Percentiles rank a stretch among this genome's conserved stretches.
phyloP scores from a whole-genome alignment of 2,329 filamentous ascomycete genomes.

The Monilinia polystroma region DNA sequence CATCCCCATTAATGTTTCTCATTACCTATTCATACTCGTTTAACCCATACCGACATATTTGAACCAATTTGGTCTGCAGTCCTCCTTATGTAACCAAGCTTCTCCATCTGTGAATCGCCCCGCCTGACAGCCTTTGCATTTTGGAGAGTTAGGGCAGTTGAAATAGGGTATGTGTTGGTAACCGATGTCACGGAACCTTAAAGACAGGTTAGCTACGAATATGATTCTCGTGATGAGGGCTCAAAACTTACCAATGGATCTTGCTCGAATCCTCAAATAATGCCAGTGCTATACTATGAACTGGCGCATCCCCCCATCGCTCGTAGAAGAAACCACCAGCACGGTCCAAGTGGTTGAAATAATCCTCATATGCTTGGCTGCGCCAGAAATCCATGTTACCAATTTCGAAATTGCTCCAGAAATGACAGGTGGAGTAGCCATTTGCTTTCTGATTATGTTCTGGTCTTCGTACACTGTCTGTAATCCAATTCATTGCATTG shows the following conservation, averaged over 20 bases:
- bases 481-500: slow-evolving; percentile 85
- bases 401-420: slow-evolving; percentile 99
- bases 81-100: slow-evolving; percentile 79
- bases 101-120: slow-evolving; percentile 89
- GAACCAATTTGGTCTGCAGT: slow-evolving; percentile 96
- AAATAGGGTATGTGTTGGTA: slow-evolving; percentile 99
- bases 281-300: slow-evolving; percentile 90
- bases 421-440: slow-evolving; percentile 97
- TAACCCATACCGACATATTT: slow-evolving; percentile 84
- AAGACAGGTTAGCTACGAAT: slow-evolving; percentile 14
- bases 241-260: slow-evolving; percentile 76
- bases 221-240: slow-evolving; percentile 2
- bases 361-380: slow-evolving; percentile 85
- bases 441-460: slow-evolving; percentile 78
- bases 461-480: slow-evolving; percentile 72
- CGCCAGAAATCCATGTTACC: slow-evolving; percentile 92
- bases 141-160: slow-evolving; percentile 96
- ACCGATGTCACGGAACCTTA: slow-evolving; percentile 96
- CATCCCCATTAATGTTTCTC: neutral
- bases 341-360: slow-evolving; percentile 91
- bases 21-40: neutral
- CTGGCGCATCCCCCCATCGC: slow-evolving; percentile 95
- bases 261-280: slow-evolving; percentile 88
- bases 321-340: slow-evolving; percentile 98
- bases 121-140: slow-evolving; percentile 83